Evolutionary conservation across 345 rosid genomes (phyloP), one percentile per base, ranked within the genome.

Genomic region (Euphorbia peplus): DNA sequence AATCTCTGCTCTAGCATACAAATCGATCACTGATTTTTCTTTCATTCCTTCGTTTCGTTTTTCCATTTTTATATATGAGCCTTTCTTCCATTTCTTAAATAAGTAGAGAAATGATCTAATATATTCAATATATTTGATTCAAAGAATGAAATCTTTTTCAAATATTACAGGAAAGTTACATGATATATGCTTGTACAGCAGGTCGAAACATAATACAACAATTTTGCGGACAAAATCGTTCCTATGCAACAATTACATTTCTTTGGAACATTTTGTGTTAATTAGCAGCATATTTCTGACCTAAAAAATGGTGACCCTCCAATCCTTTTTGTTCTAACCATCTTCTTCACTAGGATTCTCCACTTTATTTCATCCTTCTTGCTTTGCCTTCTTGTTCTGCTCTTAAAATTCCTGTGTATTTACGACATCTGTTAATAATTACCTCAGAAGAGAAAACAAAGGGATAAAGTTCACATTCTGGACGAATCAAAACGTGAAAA

Each of bases 281-380:
- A 6, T 32, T 32, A 32, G 37, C 37, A 32, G 47, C 13, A 13
- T 4, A 42, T 13, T 6, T 42, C 13, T 8, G 73, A 62, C 29
- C 83, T 37, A 73, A 84, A 83, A 69, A 77, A 84, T 41, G 86
- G 83, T 6, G 91, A 82, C 52, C 83, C 85, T 24, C 88, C 85
- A 1, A 83, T 80, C 73, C 70, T 72, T 76, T 85, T 89, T 21
- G 88, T 73, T 65, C 84, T 84, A 60, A 81, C 80, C 53, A 89
- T 81, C 72, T 85, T 91, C 63, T 84, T 84, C 77, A 85, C 83
- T 18, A 93, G 81, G 12, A 85, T 88, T 79, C 81, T 66, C 96
- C 96, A 90, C 75, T 69, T 92, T 1, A 69, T 56, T 80, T 82
- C 89, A 76, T 90, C 92, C 76, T 92, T 88, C 80, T 88, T 88